Conservation (phyloP, 2,329 filamentous ascomycete species). For the Ophiostoma novo-ulmi region DNA sequence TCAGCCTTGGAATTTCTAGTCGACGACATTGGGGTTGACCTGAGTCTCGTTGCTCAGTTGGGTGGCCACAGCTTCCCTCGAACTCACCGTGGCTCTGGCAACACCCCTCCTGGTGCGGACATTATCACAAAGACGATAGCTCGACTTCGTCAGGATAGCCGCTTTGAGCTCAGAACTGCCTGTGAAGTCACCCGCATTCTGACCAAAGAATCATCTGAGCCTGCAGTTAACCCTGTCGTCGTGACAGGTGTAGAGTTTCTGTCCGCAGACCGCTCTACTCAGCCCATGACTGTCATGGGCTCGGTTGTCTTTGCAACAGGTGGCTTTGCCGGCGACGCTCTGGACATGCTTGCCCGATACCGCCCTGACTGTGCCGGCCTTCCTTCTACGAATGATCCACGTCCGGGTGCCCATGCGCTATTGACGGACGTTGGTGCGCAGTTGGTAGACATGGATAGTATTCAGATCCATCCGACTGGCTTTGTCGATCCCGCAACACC, state of each 20-base stretch:
- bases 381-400: conserved; percentile 71
- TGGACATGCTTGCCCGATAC: conserved; percentile 86
- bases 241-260: conserved; percentile 86
- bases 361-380: conserved; percentile 88
- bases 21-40: conserved; percentile 95
- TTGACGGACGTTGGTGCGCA: conserved; percentile 86
- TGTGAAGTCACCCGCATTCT: conserved; percentile 51
- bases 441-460: conserved; percentile 99
- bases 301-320: conserved; percentile 92
- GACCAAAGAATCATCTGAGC: conserved; percentile 25
- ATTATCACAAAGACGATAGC: conserved; percentile 82
- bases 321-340: conserved; percentile 95
- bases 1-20: conserved; percentile 96
- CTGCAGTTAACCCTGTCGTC: conserved; percentile 6
- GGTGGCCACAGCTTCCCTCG: conserved; percentile 87
- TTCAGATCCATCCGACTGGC: conserved; percentile 97
- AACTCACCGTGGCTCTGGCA: conserved; percentile 97
- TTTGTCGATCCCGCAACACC: conserved; percentile 97
- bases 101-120: conserved; percentile 99
- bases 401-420: conserved; percentile 59
- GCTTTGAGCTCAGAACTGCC: conserved; percentile 48
- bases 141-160: conserved; percentile 41
- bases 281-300: conserved; percentile 67
- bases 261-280: conserved; percentile 55
- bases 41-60: conserved; percentile 93